Conservation (phyloP, 2,329 filamentous ascomycete genomes). For the Trichoderma endophyticum region DNA sequence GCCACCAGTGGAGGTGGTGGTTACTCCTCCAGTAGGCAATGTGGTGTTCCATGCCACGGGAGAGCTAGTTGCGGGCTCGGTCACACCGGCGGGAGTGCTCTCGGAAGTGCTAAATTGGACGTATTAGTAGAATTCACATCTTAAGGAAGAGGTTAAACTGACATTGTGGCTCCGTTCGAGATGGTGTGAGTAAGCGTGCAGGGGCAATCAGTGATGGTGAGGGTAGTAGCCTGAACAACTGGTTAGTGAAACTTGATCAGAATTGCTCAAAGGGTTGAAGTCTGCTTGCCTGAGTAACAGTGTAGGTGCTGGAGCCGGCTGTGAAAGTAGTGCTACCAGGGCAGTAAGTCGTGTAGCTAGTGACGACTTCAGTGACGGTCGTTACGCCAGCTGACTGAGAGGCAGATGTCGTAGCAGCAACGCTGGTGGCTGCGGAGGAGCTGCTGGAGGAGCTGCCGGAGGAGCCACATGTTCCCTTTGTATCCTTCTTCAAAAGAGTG, state of each 20-base stretch:
- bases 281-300: neutral
- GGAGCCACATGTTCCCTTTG: neutral
- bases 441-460: neutral
- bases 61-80: neutral
- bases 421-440: neutral
- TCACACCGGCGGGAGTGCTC: neutral
- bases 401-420: neutral
- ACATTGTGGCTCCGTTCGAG: neutral
- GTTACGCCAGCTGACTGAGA: neutral
- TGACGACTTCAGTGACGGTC: neutral
- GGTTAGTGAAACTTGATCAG: neutral
- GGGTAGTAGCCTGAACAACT: neutral
- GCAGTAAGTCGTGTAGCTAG: neutral
- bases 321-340: neutral
- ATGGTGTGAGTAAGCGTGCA: neutral
- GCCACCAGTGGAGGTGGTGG: neutral
- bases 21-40: neutral
- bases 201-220: neutral
- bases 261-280: neutral
- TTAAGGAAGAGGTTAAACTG: neutral
- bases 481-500: neutral
- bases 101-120: neutral
- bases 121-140: neutral
- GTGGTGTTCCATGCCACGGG: neutral
- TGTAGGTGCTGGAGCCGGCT: neutral